Evolutionary conservation across 1,284 basidiomycete genomes (phyloP), one percentile per base, ranked within the genome.

Genomic region (Schizopora paradoxa): DNA sequence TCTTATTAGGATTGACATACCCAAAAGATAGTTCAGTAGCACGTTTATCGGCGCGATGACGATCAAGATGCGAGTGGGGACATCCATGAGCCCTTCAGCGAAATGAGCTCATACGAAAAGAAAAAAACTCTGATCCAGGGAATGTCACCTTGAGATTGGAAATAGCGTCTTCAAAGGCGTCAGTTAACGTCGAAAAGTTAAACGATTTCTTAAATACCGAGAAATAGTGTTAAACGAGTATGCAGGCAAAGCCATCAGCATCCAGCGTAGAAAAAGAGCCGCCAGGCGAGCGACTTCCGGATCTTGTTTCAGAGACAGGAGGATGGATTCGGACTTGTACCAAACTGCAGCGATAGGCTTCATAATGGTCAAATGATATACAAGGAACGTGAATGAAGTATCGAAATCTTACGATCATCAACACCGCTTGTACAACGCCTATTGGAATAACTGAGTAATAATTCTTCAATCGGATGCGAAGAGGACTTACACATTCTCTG

Each of bases 41-140:
- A 84, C 79, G 58, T 98, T 99, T 52, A 91, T 67, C 0, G 94
- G 94, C 1, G 93, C 91, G 14, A 92, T 81, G 32, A 91, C 69
- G 42, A 91, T 66, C 35, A 93, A 83, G 49, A 94, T 86, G 49
- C 86, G 77, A 0, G 93, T 95, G 0, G 95, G 94, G 2, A 92
- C 81, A 31, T 77, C 70, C 68, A 97, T 93, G 7, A 94, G 69
- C 37, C 87, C 86, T 80, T 55, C 22, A 41, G 8, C 28, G 18
- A 39, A 18, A 29, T 18, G 26, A 36, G 5, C 36, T 16, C 4
- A 13, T 7, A 21, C 16, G n/a, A 6, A 38, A 6, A n/a, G n/a
- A n/a, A n/a, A n/a, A n/a, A n/a, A n/a, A n/a, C n/a, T n/a, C n/a
- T 6, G 16, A 5, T 38, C 10, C 7, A 29, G 10, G 29, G 10